These are phyloP conservation scores for Trametopsis cervina DNA, from an alignment of 768 basidiomycete species.

Conservation along the genomic window DNA sequence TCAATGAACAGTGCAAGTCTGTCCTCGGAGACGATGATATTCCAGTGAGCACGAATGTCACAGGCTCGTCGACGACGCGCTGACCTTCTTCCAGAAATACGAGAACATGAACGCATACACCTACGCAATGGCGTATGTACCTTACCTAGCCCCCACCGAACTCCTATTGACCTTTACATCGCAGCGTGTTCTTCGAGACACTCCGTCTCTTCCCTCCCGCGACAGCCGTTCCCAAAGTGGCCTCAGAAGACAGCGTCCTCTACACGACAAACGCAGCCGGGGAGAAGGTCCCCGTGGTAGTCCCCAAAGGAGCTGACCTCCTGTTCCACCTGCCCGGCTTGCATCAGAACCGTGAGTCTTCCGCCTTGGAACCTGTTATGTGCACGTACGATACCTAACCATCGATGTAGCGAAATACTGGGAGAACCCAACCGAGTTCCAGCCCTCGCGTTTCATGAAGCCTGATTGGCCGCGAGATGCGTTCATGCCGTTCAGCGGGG, in stretches of 20 bases:
- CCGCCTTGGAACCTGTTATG: not conserved
- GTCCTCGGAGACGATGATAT: conserved; percentile 19
- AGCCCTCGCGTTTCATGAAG: conserved; percentile 39
- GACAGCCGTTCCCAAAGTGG: conserved; percentile 19
- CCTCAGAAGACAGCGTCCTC: conserved; percentile 23
- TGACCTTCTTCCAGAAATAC: conserved; percentile 5
- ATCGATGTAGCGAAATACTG: conserved; percentile 29
- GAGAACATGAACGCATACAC: conserved; percentile 2
- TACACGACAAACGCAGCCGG: conserved; percentile 19
- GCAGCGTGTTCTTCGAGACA: conserved; percentile 27
- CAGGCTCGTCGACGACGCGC: too few species aligned
- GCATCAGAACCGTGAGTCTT: conserved; percentile 25
- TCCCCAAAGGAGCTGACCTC: conserved; percentile 23
- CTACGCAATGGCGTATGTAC: conserved; percentile 5
- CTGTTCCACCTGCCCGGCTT: conserved; percentile 21
- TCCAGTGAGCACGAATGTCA: conserved; percentile 23
- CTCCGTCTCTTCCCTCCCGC: conserved; percentile 26
- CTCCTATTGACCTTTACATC: not conserved
- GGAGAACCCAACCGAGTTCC: conserved; percentile 30
- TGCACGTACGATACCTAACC: not conserved
- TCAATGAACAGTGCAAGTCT: conserved; percentile 27
- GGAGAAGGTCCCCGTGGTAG: conserved; percentile 18
- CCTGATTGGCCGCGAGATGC: conserved; percentile 47
- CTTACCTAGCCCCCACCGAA: too few species aligned
- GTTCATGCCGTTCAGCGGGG: conserved; percentile 45